Evolutionary conservation across 1,284 basidiomycete species (phyloP).

Genomic region (Ceratobasidium sp.): DNA sequence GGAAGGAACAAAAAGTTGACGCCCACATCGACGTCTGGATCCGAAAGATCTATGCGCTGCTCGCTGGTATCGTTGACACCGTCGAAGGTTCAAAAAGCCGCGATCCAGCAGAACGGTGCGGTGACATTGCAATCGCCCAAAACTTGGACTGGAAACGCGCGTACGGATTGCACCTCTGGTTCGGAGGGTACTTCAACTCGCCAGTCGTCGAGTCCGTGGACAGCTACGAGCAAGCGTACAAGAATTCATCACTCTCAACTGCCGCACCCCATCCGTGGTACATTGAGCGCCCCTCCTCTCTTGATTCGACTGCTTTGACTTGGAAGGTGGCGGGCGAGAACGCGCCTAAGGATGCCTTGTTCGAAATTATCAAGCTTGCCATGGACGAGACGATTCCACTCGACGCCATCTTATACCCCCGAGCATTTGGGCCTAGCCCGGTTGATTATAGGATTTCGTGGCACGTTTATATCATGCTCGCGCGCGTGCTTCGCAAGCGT

Average conservation of each 20-base stretch:
- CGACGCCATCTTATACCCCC: conserved; percentile 68
- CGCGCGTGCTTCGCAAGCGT: conserved; percentile 82
- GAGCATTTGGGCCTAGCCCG: conserved; percentile 82
- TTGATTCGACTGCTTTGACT: conserved; percentile 57
- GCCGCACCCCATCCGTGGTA: conserved; percentile 81
- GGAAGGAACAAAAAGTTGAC: conserved; percentile 85
- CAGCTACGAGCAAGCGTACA: conserved; percentile 68
- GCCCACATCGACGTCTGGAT: conserved; percentile 77
- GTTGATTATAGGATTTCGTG: conserved; percentile 89
- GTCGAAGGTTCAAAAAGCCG: conserved; percentile 68
- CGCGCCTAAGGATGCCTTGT: conserved; percentile 76
- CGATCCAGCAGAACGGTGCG: conserved; percentile 69
- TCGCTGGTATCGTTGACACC: conserved; percentile 83
- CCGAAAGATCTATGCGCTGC: conserved; percentile 86
- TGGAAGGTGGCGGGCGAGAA: conserved; percentile 52
- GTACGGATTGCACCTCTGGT: conserved; percentile 95
- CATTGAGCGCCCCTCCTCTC: conserved; percentile 60
- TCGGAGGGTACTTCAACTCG: conserved; percentile 79
- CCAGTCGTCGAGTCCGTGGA: conserved; percentile 78
- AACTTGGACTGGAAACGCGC: conserved; percentile 96
- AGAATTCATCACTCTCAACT: conserved; percentile 55
- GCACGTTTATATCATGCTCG: conserved; percentile 93
- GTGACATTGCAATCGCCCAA: conserved; percentile 79
- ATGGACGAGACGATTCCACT: conserved; percentile 65
- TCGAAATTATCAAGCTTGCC: conserved; percentile 84